Evolutionary conservation across 176 grass and related monocot species (phyloP), one percentile per base, ranked within the genome.

Genomic region (Oryza rufipogon): DNA sequence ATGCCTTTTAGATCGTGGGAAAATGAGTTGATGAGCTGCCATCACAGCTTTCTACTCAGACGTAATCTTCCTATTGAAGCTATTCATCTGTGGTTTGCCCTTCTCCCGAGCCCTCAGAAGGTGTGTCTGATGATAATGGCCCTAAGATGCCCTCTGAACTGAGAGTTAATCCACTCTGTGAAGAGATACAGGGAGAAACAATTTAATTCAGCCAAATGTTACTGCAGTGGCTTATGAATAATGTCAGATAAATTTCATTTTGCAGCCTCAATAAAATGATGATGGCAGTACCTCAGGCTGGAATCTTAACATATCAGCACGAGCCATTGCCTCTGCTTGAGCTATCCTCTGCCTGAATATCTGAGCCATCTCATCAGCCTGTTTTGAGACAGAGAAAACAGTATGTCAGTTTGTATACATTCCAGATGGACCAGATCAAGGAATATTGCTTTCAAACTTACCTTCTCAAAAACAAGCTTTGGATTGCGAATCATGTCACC

Each of bases 331-430:
- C 75, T 94, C 93, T 23, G 96, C 96, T 86, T 99, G 89, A 51
- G 93, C 93, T 87, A 99, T 99, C 88, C 91, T 84, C 90, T 94
- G 93, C 75, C 96, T 94, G 91, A 99, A 99, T 90, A 94, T 94
- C 87, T 94, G 96, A 63, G 93, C 93, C 96, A 99, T 99, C 81
- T 99, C 93, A 82, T 99, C 96, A 38, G 91, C 96, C 96, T 99
- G 48, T 64, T 74, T 74, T 30, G 15, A 71, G 12, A 16, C 0
- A 26, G 72, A 26, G 72, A 83, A 76, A 77, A 77, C 5, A 94
- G 42, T 23, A 81, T 49, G 38, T 84, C 47, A 86, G 28, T 81
- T 73, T 56, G 14, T 75, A 33, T 66, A 34, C 64, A 76, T 56
- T 74, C 49, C 52, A 73, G 61, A 74, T 14, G 20, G 14, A 48